Evolutionary conservation across 1,139 yeast species (phyloP), one percentile per base, ranked within the genome.

Genomic region (Pichia sp.): DNA sequence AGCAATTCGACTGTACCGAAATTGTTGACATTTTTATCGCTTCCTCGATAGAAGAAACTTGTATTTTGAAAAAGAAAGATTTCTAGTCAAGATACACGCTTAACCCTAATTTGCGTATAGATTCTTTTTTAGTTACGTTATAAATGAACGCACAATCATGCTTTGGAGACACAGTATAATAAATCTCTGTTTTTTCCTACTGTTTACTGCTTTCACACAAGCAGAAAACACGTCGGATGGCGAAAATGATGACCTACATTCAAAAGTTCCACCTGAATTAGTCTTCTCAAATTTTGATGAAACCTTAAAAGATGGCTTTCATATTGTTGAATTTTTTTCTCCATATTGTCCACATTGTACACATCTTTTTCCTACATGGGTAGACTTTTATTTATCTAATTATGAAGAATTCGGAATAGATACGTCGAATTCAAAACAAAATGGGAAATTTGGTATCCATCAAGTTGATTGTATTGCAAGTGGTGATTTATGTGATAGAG

Each of bases 331-430:
- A 56, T 81, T 81, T 56, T 81, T 60, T 54, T 78, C 85, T 21
- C 89, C 89, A 0, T 76, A 74, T 53, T 83, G 93, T 56, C 56
- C 61, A n/a, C 91, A 82, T 58, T 83, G 94, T 62, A 72, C 68
- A 50, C 65, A 64, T 10, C 64, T 83, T 46, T 83, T 79, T 2
- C 88, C 89, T 8, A 68, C 61, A 5, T 81, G 87, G 87, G 70
- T 74, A 41, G 62, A 68, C 41, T 70, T 87, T 0, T 80, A 74
- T 62, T 44, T 53, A 18, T 54, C 66, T 45, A 68, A 73, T 7
- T 63, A 60, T 21, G 6, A 18, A 9, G 35, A 32, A n/a, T 15
- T 11, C 7, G 27, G 9, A 4, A 7, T 1, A 4, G 13, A 27
- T 4, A 9, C n/a, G n/a, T n/a, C n/a, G n/a, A n/a, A 14, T 14